phyloP scores from a whole-genome alignment of 345 rosid species.

The Gossypium anomalum region DNA sequence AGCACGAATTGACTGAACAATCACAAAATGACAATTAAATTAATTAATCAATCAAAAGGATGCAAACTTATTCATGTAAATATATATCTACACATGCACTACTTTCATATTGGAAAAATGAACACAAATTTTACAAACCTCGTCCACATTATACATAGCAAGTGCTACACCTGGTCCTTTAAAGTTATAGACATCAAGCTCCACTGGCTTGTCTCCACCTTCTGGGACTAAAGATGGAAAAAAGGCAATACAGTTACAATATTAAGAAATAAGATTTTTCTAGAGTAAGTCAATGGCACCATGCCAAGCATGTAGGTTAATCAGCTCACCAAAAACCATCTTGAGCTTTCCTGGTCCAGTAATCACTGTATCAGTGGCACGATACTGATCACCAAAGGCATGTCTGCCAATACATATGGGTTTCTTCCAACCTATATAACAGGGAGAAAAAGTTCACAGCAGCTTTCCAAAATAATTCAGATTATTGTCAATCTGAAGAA shows the following conservation, averaged over 20 bases:
- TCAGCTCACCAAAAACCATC: slow-evolving; percentile 80
- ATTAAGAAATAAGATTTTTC: not conserved
- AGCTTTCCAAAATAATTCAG: slow-evolving; percentile 6
- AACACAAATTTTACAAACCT: slow-evolving; percentile 40
- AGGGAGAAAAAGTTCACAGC: slow-evolving; percentile 12
- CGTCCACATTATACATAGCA: slow-evolving; percentile 95
- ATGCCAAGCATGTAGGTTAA: slow-evolving; percentile 18
- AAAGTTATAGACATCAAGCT: slow-evolving; percentile 74
- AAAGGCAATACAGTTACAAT: not conserved
- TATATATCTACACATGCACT: not conserved
- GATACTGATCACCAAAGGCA: slow-evolving; percentile 99
- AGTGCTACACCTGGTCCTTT: slow-evolving; percentile 94
- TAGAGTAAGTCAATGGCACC: slow-evolving; percentile 1
- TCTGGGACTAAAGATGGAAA: slow-evolving; percentile 55
- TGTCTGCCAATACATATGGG: slow-evolving; percentile 98
- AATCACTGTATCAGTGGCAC: slow-evolving; percentile 74
- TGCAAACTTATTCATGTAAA: not conserved
- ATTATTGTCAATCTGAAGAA: slow-evolving; percentile 5
- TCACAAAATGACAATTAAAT: slow-evolving; percentile 15
- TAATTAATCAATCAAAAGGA: slow-evolving; percentile 20
- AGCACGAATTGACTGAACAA: slow-evolving; percentile 69
- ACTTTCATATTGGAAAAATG: not conserved
- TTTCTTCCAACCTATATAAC: slow-evolving; percentile 84
- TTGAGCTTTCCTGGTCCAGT: slow-evolving; percentile 90
- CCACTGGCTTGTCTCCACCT: slow-evolving; percentile 55